Base-by-base conservation (phyloP, 768 basidiomycete genomes). In the Neoboletus subvelutipes region DNA sequence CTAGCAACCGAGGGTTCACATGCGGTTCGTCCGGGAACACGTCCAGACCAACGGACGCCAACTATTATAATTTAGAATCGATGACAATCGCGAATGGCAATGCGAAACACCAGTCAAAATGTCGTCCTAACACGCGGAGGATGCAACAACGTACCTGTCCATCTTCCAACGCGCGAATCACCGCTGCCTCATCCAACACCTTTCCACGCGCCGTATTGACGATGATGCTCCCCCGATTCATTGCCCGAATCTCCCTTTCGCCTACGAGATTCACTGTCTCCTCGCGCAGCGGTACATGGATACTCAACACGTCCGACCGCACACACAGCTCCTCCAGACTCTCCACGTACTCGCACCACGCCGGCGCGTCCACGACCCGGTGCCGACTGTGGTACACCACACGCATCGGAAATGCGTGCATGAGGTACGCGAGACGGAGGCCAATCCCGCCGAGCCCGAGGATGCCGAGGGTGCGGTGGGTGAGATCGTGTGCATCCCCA, bases 141-240 rank as follows among this genome's bases (percentile, higher is more conserved):
- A 41, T 11, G 4, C 22, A 43, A 26, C 7, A 26, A 77, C 91
- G 67, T 69, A 94, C 93, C 72, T 96, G 93, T 9, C 92, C 93
- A 62, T 88, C 87, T 67, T 92, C 85, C 45, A 98, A 71, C 18
- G 94, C 93, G 29, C 80, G 80, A 58, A 96, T 90, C 76, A 96
- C 76, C 1, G 92, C 95, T 9, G 80, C 83, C 72, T 96, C 92
- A 60, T 96, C 91, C 26, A 96, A 81, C 29, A 97, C 84, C 65
- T 88, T 92, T 6, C 95, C 95, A 9, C 94, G 76, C 22, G 92
- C 92, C 4, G 92, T 94, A 70, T 95, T 95, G 58, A 94, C 82
- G 64, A 95, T 81, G 50, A 92, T 81, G 4, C 84, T 80, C 5
- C 90, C 89, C 31, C 80, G 83, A 75, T 90, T 94, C 77, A 95